Percentiles rank a stretch among this genome's conserved stretches.
Evolutionary conservation across 495 filamentous ascomycete genomes (phyloP).

Genomic region (Rostrohypoxylon terebratum): DNA sequence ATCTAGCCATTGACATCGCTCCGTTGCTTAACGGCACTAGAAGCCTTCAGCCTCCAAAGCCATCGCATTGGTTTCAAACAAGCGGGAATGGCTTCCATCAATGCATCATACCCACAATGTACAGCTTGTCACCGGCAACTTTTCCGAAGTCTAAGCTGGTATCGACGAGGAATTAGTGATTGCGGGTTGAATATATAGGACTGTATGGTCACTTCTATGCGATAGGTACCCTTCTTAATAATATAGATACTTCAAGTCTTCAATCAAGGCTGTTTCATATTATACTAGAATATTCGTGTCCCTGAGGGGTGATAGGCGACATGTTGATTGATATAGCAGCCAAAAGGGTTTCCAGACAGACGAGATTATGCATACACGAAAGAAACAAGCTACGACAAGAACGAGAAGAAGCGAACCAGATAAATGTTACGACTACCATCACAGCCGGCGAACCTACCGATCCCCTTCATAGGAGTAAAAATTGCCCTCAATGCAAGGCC

Average conservation of each 20-base stretch:
- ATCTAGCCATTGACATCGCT: background rate
- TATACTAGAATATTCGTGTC: background rate
- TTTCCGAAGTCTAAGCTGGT: background rate
- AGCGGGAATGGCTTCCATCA: conserved; percentile 3
- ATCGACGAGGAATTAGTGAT: background rate
- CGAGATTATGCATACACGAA: conserved; percentile 29
- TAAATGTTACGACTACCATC: background rate
- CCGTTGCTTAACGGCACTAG: background rate
- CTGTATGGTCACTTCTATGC: conserved; percentile 15
- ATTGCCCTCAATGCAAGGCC: conserved; percentile 32
- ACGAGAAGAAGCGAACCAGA: background rate
- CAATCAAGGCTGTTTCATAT: background rate
- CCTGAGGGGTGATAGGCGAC: background rate
- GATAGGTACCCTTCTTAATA: conserved; percentile 1
- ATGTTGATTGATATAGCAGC: conserved; percentile 5
- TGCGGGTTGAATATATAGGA: conserved; percentile 11
- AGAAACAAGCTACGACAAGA: conserved; percentile 15
- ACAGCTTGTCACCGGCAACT: background rate
- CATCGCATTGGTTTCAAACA: conserved; percentile 5
- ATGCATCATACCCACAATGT: conserved; percentile 14
- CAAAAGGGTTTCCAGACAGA: conserved; percentile 1
- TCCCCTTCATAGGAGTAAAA: background rate
- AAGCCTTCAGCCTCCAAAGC: conserved; percentile 13
- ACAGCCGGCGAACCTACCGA: background rate
- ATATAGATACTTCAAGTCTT: conserved; percentile 17